These are phyloP conservation scores for Colletotrichum tabaci DNA, from an alignment of 2,329 filamentous ascomycete genomes.

Conservation along the genomic window DNA sequence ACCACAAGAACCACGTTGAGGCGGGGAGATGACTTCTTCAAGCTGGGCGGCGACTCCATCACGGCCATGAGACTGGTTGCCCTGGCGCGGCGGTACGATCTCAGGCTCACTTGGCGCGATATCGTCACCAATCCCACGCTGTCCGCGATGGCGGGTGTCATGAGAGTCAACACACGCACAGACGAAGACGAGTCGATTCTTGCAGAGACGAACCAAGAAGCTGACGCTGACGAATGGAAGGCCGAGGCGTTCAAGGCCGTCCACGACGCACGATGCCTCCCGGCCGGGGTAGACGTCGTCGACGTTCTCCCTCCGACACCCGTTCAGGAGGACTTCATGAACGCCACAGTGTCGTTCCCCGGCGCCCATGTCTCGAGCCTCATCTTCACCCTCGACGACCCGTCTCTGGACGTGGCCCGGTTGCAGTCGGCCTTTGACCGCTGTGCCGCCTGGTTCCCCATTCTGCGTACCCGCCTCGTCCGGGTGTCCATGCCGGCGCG, in stretches of 20 bases:
- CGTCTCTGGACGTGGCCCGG: not conserved
- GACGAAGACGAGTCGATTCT: not conserved
- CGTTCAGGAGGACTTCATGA: not conserved
- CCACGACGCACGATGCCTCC: not conserved
- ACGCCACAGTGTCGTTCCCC: not conserved
- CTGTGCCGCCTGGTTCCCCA: not conserved
- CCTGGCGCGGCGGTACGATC: not conserved
- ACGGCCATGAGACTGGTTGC: constrained; percentile 44
- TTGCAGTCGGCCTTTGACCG: not conserved
- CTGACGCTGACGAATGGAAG: not conserved
- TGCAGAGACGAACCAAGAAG: too few relatives aligned
- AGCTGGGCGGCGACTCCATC: constrained; percentile 46
- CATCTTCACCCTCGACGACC: not conserved
- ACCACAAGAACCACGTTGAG: too few relatives aligned
- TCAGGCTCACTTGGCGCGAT: not conserved
- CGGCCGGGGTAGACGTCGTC: not conserved
- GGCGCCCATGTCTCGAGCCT: not conserved
- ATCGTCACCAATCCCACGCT: constrained; percentile 8
- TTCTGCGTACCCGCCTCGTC: not conserved
- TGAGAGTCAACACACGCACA: not conserved
- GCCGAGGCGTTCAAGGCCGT: not conserved
- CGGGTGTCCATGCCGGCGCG: not conserved
- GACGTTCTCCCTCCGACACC: not conserved
- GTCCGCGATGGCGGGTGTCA: not conserved
- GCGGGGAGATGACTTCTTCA: constrained; percentile 43